Evolutionary conservation across 805 yeast species (phyloP).

Genomic region (Saccharomycopsis malanga): DNA sequence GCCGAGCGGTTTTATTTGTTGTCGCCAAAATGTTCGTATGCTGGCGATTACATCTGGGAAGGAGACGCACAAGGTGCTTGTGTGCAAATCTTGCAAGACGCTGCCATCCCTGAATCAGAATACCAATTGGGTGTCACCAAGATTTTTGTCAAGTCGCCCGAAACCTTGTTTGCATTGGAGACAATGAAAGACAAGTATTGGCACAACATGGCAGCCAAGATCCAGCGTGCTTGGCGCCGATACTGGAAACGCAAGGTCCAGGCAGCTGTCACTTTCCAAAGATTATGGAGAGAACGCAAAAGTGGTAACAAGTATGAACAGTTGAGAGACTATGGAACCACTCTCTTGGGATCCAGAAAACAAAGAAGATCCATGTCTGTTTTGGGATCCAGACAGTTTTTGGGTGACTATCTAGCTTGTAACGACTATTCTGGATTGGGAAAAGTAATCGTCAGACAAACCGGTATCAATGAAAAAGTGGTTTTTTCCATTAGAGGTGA

Average conservation of each 20-base stretch:
- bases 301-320: conserved; percentile 81
- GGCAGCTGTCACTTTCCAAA: conserved; percentile 76
- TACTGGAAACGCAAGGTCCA: conserved; percentile 74
- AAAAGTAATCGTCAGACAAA: conserved; percentile 59
- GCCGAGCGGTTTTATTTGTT: conserved; percentile 88
- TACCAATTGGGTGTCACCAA: conserved; percentile 89
- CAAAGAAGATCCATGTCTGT: conserved; percentile 87
- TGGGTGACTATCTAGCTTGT: conserved; percentile 92
- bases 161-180: conserved; percentile 89
- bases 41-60: conserved; percentile 66
- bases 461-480: conserved; percentile 64
- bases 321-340: conserved; percentile 77
- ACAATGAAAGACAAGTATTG: conserved; percentile 95
- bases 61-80: conserved; percentile 55
- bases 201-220: conserved; percentile 97
- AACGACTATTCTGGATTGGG: conserved; percentile 68
- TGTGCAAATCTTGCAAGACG: conserved; percentile 43
- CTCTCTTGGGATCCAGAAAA: conserved; percentile 62
- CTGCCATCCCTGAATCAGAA: conserved; percentile 70
- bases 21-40: conserved; percentile 87
- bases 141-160: conserved; percentile 94
- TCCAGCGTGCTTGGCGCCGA: conserved; percentile 94
- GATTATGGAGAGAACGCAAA: conserved; percentile 70
- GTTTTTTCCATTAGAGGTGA: conserved; percentile 80
- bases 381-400: conserved; percentile 77